phyloP scores from a whole-genome alignment of 2,329 filamentous ascomycete species.

The Monilinia vaccinii-corymbosi region DNA sequence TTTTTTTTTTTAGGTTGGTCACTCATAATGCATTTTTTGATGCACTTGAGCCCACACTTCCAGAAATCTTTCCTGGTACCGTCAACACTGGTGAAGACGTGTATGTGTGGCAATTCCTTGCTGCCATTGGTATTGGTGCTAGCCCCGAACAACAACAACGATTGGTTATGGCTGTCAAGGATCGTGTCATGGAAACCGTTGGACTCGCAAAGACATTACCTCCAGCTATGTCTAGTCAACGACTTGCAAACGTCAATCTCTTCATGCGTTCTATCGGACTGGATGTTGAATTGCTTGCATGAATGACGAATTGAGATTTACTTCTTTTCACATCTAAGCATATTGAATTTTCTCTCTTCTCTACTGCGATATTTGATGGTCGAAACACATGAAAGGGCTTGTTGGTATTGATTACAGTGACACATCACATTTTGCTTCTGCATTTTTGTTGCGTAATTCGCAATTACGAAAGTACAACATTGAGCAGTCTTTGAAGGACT shows the following conservation, averaged over 20 bases:
- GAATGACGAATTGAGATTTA: not conserved
- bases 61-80: slow-evolving; percentile 82
- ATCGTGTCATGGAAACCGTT: slow-evolving; percentile 94
- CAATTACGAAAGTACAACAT: not conserved
- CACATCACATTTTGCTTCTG: not conserved
- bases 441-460: slow-evolving; percentile 3
- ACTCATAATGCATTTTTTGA: slow-evolving; percentile 86
- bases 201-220: slow-evolving; percentile 81
- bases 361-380: slow-evolving; percentile 7
- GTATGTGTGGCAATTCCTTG: slow-evolving; percentile 97
- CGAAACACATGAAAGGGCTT: not conserved
- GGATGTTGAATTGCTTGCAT: slow-evolving; percentile 65
- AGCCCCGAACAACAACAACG: slow-evolving; percentile 92
- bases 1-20: slow-evolving; percentile 49
- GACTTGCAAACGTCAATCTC: slow-evolving; percentile 86
- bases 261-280: slow-evolving; percentile 99
- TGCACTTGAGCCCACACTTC: slow-evolving; percentile 71
- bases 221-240: slow-evolving; percentile 71
- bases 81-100: slow-evolving; percentile 86
- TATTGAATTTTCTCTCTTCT: slow-evolving; percentile 3
- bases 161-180: slow-evolving; percentile 91
- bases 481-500: not conserved
- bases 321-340: slow-evolving; percentile 2
- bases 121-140: slow-evolving; percentile 87
- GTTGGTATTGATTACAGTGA: slow-evolving; percentile 7